Percentiles rank a stretch among this genome's conserved stretches.
Conservation (phyloP, 2,329 filamentous ascomycete genomes). For the Teratosphaeria gauchensis region DNA sequence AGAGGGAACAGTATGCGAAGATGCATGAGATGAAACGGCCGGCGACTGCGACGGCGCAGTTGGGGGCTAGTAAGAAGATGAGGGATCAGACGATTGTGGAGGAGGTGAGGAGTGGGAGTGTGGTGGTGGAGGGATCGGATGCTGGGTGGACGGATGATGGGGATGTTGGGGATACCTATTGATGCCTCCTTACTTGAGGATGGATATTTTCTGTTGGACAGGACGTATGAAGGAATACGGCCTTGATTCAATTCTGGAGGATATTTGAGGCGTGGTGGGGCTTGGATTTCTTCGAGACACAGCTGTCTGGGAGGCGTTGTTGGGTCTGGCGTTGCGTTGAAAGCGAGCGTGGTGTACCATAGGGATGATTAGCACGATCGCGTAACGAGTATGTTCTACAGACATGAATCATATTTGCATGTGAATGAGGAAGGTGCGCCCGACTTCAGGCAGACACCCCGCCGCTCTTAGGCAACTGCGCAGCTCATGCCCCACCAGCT, state of each 20-base stretch:
- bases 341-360: neutral
- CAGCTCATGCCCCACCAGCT: neutral
- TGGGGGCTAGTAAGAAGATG: constrained; percentile 16
- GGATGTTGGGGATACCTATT: constrained; percentile 26
- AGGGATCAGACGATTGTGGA: constrained; percentile 19
- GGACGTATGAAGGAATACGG: neutral
- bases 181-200: constrained; percentile 4
- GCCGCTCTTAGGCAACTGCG: neutral
- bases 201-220: neutral
- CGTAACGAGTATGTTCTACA: neutral
- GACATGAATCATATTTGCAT: neutral
- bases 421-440: neutral
- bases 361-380: neutral
- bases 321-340: neutral
- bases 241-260: neutral
- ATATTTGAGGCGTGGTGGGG: neutral
- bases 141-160: constrained; percentile 29
- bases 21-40: constrained; percentile 8
- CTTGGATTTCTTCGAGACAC: neutral
- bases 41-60: constrained; percentile 7
- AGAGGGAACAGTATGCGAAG: neutral
- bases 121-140: constrained; percentile 22
- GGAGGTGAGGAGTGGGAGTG: constrained; percentile 8
- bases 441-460: neutral
- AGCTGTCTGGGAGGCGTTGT: neutral